Evolutionary conservation across 495 filamentous ascomycete genomes (phyloP), one percentile per base, ranked within the genome.

Genomic region (Aspergillus heteromorphus): DNA sequence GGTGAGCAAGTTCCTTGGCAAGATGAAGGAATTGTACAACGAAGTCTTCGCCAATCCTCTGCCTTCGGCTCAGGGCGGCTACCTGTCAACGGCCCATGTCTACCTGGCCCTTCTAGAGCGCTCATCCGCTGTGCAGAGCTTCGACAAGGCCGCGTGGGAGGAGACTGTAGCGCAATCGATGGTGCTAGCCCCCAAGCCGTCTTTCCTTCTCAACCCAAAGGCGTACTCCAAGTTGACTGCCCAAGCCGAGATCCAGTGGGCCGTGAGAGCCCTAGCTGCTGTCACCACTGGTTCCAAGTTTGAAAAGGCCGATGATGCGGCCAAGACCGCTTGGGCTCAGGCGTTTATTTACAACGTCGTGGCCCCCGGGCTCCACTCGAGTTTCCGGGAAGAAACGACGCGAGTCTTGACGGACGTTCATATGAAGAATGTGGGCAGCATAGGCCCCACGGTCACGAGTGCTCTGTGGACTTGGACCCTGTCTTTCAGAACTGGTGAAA

Each of bases 401-500:
- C 64, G 75, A 36, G 63, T 77, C 2, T 70, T 98, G 29, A 78
- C 83, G 0, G 62, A 65, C 16, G 73, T 85, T 16, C 88, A 92
- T 62, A 53, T 76, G 38, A 58, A 73, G 53, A 62, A 82, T 55
- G 77, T 84, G 10, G 67, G 57, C 19, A 55, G 71, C 14, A 77
- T 92, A 19, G 79, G 83, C 0, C 71, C 72, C 14, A 67, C 82
- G 43, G 71, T 96, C 8, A 72, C 89, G 27, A 73, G 77, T 48
- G 91, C 85, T 9, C 65, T 97, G 14, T 97, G 95, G 93, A 76
- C 77, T 30, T 97, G 93, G 92, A 74, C 86, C 16, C 70, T 83
- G 49, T 74, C 79, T 17, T 65, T 83, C 9, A 83, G 88, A 42
- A 66, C 75, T 1, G 79, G 72, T 0, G 88, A 92, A 25, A 95